These are phyloP conservation scores for Penicillium thymicola DNA, from an alignment of 2,329 filamentous ascomycete genomes.

Conservation along the genomic window DNA sequence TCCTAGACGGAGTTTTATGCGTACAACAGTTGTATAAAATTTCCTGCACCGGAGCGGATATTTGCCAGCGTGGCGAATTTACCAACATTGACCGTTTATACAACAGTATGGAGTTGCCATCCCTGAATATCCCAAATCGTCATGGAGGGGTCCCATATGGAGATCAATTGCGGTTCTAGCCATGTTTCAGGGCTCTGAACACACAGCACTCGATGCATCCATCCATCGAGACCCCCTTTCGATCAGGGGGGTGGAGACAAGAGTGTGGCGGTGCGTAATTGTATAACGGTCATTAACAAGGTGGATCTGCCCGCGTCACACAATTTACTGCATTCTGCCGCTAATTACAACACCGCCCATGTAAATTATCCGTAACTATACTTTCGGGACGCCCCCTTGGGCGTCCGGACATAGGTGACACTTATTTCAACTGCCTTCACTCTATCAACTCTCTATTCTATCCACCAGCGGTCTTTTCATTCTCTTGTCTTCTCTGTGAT, in stretches of 20 bases:
- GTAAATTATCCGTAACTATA: conserved; percentile 16
- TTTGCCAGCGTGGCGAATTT: conserved; percentile 5
- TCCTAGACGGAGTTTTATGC: not conserved
- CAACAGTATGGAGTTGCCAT: not conserved
- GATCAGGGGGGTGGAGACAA: conserved; percentile 20
- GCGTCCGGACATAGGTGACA: conserved; percentile 16
- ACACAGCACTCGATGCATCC: not conserved
- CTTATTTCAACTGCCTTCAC: conserved; percentile 7
- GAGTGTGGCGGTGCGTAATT: conserved; percentile 22
- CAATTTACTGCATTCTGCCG: conserved; percentile 5
- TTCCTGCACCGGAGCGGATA: conserved; percentile 1
- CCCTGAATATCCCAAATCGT: not conserved
- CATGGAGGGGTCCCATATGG: not conserved
- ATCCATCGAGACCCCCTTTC: conserved; percentile 16
- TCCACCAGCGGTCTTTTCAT: conserved; percentile 1
- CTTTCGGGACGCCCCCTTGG: conserved; percentile 11
- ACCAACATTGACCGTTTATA: not conserved
- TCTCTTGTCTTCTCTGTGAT: conserved; percentile 11
- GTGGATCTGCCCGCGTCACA: not conserved
- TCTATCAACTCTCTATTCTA: conserved; percentile 2
- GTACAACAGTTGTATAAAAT: not conserved
- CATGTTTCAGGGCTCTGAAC: not conserved
- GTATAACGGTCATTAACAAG: conserved; percentile 11
- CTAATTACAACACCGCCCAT: conserved; percentile 5
- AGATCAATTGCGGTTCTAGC: not conserved